These are phyloP conservation scores for Microdochium paspali DNA, from an alignment of 2,329 filamentous ascomycete species.

Conservation along the genomic window DNA sequence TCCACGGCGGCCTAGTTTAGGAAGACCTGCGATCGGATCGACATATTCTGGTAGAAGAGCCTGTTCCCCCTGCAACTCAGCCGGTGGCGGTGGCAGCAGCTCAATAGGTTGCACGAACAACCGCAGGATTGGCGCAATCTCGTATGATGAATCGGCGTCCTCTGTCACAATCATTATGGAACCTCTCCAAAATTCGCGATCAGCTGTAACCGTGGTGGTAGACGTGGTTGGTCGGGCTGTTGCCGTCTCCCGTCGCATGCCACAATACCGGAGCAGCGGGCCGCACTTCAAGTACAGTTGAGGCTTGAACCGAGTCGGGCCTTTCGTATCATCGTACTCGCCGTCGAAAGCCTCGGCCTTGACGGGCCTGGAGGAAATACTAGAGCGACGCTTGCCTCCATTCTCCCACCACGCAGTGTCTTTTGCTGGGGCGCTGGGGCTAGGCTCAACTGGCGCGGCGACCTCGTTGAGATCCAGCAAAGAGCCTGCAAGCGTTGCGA, in stretches of 20 bases:
- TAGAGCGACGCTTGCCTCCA: constrained; percentile 34
- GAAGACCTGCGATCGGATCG: constrained; percentile 80
- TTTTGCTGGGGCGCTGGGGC: constrained; percentile 25
- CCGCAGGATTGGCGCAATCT: constrained; percentile 66
- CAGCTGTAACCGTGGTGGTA: constrained; percentile 25
- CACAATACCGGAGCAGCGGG: constrained; percentile 81
- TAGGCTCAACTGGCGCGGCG: constrained; percentile 7
- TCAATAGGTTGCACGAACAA: constrained; percentile 84
- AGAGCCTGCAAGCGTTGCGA: constrained; percentile 48
- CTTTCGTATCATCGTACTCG: constrained; percentile 54
- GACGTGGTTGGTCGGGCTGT: constrained; percentile 25
- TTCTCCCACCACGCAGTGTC: constrained; percentile 72
- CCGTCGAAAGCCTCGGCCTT: constrained; percentile 57
- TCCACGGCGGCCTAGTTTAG: constrained; percentile 76
- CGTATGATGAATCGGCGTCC: constrained; percentile 75
- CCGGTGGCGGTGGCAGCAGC: constrained; percentile 68
- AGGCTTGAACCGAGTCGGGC: constrained; percentile 69
- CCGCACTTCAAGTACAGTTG: constrained; percentile 81
- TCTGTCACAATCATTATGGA: constrained; percentile 92
- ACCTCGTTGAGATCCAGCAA: constrained; percentile 45
- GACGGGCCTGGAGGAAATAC: constrained; percentile 35
- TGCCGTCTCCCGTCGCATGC: constrained; percentile 58
- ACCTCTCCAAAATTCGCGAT: constrained; percentile 82
- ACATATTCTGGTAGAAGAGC: constrained; percentile 71
- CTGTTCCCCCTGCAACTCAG: constrained; percentile 53